Evolutionary conservation across 192 early-diverging fungal species (phyloP).

Genomic region (Phlyctochytrium arcticum): DNA sequence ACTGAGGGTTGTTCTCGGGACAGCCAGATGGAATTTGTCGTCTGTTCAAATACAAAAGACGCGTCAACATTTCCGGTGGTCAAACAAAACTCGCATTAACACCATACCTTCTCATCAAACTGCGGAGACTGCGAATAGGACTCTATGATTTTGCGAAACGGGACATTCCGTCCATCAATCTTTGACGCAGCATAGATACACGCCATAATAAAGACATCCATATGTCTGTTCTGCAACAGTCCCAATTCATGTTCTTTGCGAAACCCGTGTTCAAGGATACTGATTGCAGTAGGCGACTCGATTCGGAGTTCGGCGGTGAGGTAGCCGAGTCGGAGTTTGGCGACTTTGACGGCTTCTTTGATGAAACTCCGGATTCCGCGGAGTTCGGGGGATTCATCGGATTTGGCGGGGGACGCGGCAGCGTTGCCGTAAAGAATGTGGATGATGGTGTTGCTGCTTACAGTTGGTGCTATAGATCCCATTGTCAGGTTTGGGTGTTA

Average conservation of each 20-base stretch:
- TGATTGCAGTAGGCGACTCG: not conserved
- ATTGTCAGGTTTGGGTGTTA: no score
- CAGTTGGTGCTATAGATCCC: no score
- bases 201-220: slow-evolving; percentile 5
- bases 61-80: no score
- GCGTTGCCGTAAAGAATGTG: no score
- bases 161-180: not conserved
- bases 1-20: not conserved
- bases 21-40: not conserved
- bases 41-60: not conserved
- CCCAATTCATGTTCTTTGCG: not conserved
- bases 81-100: not conserved
- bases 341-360: not conserved
- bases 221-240: slow-evolving; percentile 2
- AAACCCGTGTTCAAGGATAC: not conserved
- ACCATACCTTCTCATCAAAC: slow-evolving; percentile 9
- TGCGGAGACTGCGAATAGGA: slow-evolving; percentile 6
- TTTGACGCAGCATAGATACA: slow-evolving; percentile 16
- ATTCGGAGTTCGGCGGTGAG: slow-evolving; percentile 7
- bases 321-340: slow-evolving; percentile 2
- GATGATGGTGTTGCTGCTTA: no score
- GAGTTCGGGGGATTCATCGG: no score
- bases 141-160: slow-evolving; percentile 4
- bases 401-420: no score
- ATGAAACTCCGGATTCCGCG: no score